These are phyloP conservation scores for Phalaenopsis equestris DNA, from an alignment of 106 monocot genomes.

Conservation along the genomic window DNA sequence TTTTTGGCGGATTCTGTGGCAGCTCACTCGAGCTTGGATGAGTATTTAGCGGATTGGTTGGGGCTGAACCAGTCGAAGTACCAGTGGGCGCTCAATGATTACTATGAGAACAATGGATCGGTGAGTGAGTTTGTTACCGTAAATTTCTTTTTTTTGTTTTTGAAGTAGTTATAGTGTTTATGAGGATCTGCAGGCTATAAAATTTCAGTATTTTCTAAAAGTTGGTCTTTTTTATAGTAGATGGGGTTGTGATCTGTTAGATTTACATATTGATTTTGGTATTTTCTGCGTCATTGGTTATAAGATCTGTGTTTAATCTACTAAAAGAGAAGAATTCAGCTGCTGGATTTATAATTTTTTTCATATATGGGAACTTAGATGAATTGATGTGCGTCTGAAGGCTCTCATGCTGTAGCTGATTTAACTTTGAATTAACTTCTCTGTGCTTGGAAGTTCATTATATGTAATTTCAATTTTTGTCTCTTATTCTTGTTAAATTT, in stretches of 20 bases:
- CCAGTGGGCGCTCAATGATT: conserved; percentile 92
- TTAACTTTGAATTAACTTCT: background rate
- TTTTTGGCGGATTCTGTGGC: conserved; percentile 8
- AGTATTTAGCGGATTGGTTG: conserved; percentile 78
- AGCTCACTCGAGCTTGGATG: conserved; percentile 87
- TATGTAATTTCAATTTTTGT: background rate
- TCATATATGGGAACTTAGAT: background rate
- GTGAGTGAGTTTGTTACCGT: conserved; percentile 27
- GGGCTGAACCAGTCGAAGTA: conserved; percentile 89
- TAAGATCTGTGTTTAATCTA: background rate
- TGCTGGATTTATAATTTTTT: background rate
- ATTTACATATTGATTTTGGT: background rate
- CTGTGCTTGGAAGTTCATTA: background rate
- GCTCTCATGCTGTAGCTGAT: background rate
- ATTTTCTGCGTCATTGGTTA: background rate
- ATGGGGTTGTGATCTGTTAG: background rate
- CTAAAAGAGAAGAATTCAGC: background rate
- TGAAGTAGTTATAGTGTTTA: background rate
- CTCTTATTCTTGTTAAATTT: background rate
- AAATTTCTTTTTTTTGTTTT: background rate
- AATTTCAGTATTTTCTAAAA: background rate
- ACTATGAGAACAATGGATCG: conserved; percentile 59
- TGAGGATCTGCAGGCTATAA: background rate
- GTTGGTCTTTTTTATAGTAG: background rate
- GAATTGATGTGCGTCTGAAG: background rate